Evolutionary conservation across 495 filamentous ascomycete species (phyloP), one percentile per base, ranked within the genome.

Genomic region (Melanomma pulvis-pyrius): DNA sequence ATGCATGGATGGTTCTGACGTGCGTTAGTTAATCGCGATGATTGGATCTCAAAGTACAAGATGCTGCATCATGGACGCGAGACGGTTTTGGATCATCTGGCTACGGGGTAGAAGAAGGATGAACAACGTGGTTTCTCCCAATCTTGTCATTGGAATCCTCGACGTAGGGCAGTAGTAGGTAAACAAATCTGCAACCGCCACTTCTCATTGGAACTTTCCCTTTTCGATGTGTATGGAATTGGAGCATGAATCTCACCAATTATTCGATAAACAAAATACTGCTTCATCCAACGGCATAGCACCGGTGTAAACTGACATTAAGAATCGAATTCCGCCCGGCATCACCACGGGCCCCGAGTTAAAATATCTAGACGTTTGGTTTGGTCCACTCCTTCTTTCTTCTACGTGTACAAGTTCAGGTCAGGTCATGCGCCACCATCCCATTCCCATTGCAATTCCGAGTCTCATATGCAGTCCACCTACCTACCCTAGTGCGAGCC

Each of bases 1-100:
- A 34, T 44, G 39, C 9, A 7, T 44, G 9, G 13, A n/a, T n/a
- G 8, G 39, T 11, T 11, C 39, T 44, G 39, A 44, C 39, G 3
- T 15, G 39, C 3, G 39, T 17, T 44, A 93, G 91, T 93, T 63
- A 92, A 90, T 71, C 86, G 87, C 41, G 93, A 97, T 71, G 93
- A 96, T 76, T 97, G 87, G 71, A 79, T 92, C 62, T 93, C 90
- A 9, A 82, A 87, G 59, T 91, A 85, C 76, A 86, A 87, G 59
- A 87, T 91, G 67, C 85, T 87, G 0, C 90, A 90, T 70, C 87
- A 80, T 55, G 81, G 81, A 22, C 79, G 82, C 21, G 76, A 87
- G 39, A 74, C 83, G 22, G 79, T 89, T 21, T 76, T 85, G 69
- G 73, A 78, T 63, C 52, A 61, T 13, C 63, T 73, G 19, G 60